Percentiles rank a stretch among this genome's conserved stretches.
Conservation (phyloP, 1,139 yeast species). For the Debaryomyces singareniensis region DNA sequence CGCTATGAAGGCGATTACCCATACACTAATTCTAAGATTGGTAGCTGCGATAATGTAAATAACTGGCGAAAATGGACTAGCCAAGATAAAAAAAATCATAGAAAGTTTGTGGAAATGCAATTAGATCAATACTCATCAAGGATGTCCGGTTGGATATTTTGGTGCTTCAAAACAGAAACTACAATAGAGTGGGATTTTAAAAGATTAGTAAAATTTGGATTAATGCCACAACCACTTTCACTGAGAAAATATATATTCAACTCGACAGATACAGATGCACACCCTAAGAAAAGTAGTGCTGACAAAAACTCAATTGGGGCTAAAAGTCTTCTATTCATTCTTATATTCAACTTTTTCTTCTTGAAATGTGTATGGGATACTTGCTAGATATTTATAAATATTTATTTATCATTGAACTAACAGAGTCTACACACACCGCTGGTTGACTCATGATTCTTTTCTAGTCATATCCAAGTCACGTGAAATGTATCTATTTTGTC, state of each 20-base stretch:
- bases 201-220: conserved; percentile 37
- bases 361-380: too few species aligned
- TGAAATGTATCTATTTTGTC: too few species aligned
- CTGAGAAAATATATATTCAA: conserved; percentile 35
- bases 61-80: conserved; percentile 31
- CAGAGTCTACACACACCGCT: too few species aligned
- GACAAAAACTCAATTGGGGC: too few species aligned
- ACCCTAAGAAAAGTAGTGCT: background rate
- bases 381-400: too few species aligned
- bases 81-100: conserved; percentile 36
- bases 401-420: too few species aligned
- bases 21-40: conserved; percentile 28
- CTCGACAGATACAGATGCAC: conserved; percentile 27
- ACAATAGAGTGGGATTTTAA: conserved; percentile 61
- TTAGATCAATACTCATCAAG: conserved; percentile 16
- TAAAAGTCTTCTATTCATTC: too few species aligned
- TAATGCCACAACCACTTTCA: conserved; percentile 58
- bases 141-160: conserved; percentile 57
- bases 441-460: too few species aligned
- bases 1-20: conserved; percentile 48
- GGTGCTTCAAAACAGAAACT: conserved; percentile 64
- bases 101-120: conserved; percentile 41
- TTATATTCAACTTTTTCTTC: too few species aligned
- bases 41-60: conserved; percentile 21
- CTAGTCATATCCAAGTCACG: too few species aligned